Evolutionary conservation across 2,329 filamentous ascomycete genomes (phyloP).

Genomic region (Simplicillium sp.): DNA sequence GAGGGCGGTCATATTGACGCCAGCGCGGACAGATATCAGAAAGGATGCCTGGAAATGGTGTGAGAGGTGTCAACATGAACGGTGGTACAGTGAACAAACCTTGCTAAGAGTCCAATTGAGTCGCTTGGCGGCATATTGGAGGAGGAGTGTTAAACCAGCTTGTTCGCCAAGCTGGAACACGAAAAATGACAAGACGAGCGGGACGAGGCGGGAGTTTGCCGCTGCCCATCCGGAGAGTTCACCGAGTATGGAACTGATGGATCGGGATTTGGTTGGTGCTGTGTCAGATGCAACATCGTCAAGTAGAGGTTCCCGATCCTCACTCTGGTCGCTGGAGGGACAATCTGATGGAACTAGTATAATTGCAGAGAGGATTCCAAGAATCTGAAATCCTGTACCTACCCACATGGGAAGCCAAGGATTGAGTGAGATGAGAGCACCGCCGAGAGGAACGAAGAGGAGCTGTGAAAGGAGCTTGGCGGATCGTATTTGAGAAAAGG

Average conservation of each 20-base stretch:
- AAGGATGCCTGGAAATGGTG: too few species aligned
- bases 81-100: neutral
- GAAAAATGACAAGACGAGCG: conserved; percentile 1
- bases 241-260: too few species aligned
- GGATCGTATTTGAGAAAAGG: conserved; percentile 8
- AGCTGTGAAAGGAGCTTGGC: conserved; percentile 6
- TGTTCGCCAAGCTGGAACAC: conserved; percentile 5
- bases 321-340: too few species aligned
- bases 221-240: too few species aligned
- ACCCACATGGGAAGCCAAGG: conserved; percentile 10
- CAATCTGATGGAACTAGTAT: too few species aligned
- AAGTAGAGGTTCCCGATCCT: neutral
- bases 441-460: conserved; percentile 9
- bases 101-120: conserved; percentile 9
- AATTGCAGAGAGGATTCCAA: conserved; percentile 1
- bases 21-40: too few species aligned
- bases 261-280: neutral
- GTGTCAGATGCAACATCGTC: conserved; percentile 2
- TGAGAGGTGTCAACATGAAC: too few species aligned
- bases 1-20: too few species aligned
- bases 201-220: neutral
- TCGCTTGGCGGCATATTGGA: conserved; percentile 9
- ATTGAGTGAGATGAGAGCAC: conserved; percentile 5
- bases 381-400: neutral
- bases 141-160: conserved; percentile 2